Evolutionary conservation across 2,329 filamentous ascomycete species (phyloP), one percentile per base, ranked within the genome.

Genomic region (Alternaria dauci): DNA sequence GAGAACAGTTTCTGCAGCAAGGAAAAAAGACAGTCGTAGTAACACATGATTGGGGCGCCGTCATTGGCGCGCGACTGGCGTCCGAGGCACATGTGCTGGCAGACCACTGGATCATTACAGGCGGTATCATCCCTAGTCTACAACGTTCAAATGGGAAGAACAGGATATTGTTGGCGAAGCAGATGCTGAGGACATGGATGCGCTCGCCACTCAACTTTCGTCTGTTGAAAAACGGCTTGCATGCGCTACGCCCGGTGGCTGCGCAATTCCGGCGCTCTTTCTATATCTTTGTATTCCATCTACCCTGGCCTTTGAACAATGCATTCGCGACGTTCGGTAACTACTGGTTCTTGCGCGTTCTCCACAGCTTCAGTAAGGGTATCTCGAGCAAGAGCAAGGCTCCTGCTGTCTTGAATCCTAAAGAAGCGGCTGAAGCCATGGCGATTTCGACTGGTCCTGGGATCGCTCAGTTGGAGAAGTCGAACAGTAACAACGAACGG

Each of bases 1-100:
- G 85, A 62, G 72, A 78, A 30, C 76, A 78, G 48, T 86, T 85
- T 42, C 25, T 71, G 18, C 56, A 68, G 6, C 60, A 69, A 11
- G 62, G 65, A 16, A 68, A 65, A n/a, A 72, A 68, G 63, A 59
- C 81, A 1, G 76, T 85, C 20, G 78, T 86, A 48, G 83, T 85
- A 34, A 81, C 75, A 5, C 85, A 87, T 73, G 85, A 87, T 61
- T 87, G 85, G 85, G 85, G 85, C 16, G 83, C 81, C 55, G 69
- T 84, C 8, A 69, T 88, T 18, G 80, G 80, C 4, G 85, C 82
- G 65, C 80, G 86, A 44, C 80, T 88, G 43, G 86, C 86, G n/a
- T 78, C 83, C n/a, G 86, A 88, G 67, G 86, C 86, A 28, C 80
- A 81, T 20, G 79, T 82, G 53, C 71, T 88, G 47, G 84, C 86